Conservation (phyloP, 306 rosid species). For the Styphnolobium japonicum region DNA sequence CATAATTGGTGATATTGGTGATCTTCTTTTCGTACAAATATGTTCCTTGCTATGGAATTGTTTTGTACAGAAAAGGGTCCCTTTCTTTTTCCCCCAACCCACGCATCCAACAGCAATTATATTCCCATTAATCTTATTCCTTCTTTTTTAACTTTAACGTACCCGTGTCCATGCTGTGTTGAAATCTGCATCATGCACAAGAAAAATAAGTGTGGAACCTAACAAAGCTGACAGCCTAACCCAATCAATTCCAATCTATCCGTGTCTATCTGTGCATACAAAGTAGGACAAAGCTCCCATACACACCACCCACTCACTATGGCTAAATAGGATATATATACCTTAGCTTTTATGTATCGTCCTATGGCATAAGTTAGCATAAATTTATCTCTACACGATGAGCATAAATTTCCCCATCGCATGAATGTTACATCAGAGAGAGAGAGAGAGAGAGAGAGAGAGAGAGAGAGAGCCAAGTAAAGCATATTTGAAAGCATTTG, state of each 20-base stretch:
- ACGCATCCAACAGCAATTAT: conserved; percentile 27
- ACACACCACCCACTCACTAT: conserved; percentile 17
- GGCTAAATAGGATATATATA: conserved; percentile 10
- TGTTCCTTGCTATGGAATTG: conserved; percentile 19
- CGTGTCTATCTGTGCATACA: neutral
- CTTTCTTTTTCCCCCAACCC: conserved; percentile 2
- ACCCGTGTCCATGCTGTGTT: neutral
- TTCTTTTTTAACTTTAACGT: neutral
- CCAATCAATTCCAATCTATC: conserved; percentile 23
- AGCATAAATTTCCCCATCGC: neutral
- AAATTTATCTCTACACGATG: neutral
- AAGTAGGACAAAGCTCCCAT: conserved; percentile 11
- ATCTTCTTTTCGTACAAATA: conserved; percentile 30
- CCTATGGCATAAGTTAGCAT: neutral
- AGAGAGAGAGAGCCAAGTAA: neutral
- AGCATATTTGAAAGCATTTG: neutral
- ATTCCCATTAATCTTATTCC: neutral
- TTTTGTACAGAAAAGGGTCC: conserved; percentile 28
- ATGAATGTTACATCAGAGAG: neutral
- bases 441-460: neutral
- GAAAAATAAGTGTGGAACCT: conserved; percentile 27
- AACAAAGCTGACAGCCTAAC: conserved; percentile 32
- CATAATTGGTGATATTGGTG: conserved; percentile 5
- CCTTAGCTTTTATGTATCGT: conserved; percentile 16
- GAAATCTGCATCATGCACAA: conserved; percentile 17